Base-by-base conservation (phyloP, 371 early-diverging fungal species). In the Rhizopus sp. region DNA sequence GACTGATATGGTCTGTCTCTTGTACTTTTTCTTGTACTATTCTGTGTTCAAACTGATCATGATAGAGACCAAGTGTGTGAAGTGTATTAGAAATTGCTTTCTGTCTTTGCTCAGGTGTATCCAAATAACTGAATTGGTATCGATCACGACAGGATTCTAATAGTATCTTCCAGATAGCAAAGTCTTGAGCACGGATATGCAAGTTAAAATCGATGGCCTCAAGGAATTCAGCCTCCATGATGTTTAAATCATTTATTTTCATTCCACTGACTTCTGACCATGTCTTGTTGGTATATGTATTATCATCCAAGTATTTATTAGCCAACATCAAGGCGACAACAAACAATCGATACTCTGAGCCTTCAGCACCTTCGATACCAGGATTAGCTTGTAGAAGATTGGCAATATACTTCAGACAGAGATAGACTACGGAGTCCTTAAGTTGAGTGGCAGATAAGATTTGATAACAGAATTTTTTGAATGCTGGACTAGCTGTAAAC, bases 291-390 rank as follows among this genome's bases (percentile, higher is more conserved):
- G 86, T 84, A 51, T 82, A 88, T 7, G 87, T 86, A 45, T 83
- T 82, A 60, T 88, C 88, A 53, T 86, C 86, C 64, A 87, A 62
- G 60, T 85, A 87, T 51, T 88, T 88, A 62, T 85, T 85, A 35
- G 87, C 87, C 30, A 79, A 63, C 87, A 92, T 90, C 38, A 92
- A 67, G 8, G 92, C 88, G 23, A 91, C 91, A 9, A 87, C 86
- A 61, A 91, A 88, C 45, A 91, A 63, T 12, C 89, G 81, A 63
- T 87, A 91, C 66, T 92, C 92, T 15, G 89, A 88, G 7, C 91
- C 92, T 44, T 73, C 84, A 5, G 78, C 83, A 47, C 85, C 85
- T 70, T 84, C 80, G 49, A 84, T 83, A 1, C 69, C 62, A 0
- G 85, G 85, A 54, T 83, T 82, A 37, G 80, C 73, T 56, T 80